Evolutionary conservation across 495 filamentous ascomycete genomes (phyloP).

Genomic region (Achaetomiella virescens): DNA sequence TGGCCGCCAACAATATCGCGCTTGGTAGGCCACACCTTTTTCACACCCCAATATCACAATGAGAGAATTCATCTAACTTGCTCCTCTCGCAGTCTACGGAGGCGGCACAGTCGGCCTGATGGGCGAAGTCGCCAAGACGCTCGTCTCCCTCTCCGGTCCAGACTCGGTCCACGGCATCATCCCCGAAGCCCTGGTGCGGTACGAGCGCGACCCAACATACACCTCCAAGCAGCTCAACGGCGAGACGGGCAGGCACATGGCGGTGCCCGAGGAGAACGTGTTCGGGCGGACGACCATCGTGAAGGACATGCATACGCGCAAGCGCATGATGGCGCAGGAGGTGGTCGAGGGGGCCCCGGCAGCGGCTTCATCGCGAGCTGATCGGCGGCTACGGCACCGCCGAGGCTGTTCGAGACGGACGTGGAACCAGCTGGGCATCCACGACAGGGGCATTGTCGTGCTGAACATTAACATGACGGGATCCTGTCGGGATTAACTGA

Average conservation of each 20-base stretch:
- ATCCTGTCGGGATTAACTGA: conserved; percentile 68
- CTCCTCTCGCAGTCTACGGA: conserved; percentile 63
- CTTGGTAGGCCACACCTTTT: conserved; percentile 42
- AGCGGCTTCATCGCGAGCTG: conserved; percentile 86
- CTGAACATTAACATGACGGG: conserved; percentile 81
- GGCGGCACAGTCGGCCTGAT: conserved; percentile 92
- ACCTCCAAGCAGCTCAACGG: conserved; percentile 31
- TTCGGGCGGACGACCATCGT: conserved; percentile 86
- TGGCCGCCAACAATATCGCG: conserved; percentile 66
- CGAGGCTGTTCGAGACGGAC: conserved; percentile 91
- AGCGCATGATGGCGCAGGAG: conserved; percentile 83
- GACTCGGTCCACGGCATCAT: conserved; percentile 87
- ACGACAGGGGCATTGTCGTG: conserved; percentile 70
- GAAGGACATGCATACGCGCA: conserved; percentile 90
- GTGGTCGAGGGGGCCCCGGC: conserved; percentile 75
- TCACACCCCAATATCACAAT: background rate
- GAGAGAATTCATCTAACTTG: background rate
- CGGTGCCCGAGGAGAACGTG: conserved; percentile 56
- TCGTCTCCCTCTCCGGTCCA: conserved; percentile 80
- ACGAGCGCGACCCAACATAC: conserved; percentile 58
- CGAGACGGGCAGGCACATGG: conserved; percentile 9
- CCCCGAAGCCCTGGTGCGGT: conserved; percentile 73
- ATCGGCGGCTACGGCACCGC: conserved; percentile 90
- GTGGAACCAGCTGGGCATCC: conserved; percentile 97
- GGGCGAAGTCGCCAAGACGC: conserved; percentile 82